Conservation (phyloP, 805 yeast genomes). For the Starmerella khaoyaiensis region DNA sequence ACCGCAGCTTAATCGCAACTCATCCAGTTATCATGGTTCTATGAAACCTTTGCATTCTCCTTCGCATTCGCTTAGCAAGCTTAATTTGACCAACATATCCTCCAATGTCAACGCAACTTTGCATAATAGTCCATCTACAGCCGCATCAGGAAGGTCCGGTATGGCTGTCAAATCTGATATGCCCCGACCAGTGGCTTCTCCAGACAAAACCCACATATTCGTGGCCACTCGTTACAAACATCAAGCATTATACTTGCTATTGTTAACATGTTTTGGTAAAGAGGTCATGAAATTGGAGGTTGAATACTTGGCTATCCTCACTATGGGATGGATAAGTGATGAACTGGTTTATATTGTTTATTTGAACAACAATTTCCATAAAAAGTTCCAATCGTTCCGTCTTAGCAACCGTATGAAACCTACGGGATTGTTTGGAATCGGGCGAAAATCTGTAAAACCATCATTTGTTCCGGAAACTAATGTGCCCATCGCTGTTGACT, state of each 20-base stretch:
- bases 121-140: no score
- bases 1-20: no score
- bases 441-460: slow-evolving; percentile 8
- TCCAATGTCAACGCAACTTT: not conserved
- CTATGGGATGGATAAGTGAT: slow-evolving; percentile 17
- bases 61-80: not conserved
- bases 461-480: slow-evolving; percentile 7
- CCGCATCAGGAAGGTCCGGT: not conserved
- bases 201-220: slow-evolving; percentile 17
- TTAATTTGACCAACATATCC: not conserved
- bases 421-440: slow-evolving; percentile 15
- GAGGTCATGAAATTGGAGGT: slow-evolving; percentile 12
- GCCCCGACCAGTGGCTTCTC: slow-evolving; percentile 14
- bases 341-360: slow-evolving; percentile 17
- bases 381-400: slow-evolving; percentile 16
- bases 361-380: slow-evolving; percentile 17
- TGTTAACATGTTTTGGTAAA: slow-evolving; percentile 16
- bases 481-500: slow-evolving; percentile 11
- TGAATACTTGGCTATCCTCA: slow-evolving; percentile 15
- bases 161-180: slow-evolving; percentile 3
- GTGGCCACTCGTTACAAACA: slow-evolving; percentile 11
- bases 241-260: slow-evolving; percentile 4
- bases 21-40: no score
- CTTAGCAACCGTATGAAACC: slow-evolving; percentile 8
- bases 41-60: no score